A percentile compares a stretch with the other conserved stretches of the same genome.
Evolutionary conservation across 371 early-diverging fungal species (phyloP).

Genomic region (Rhizomucor miehei): DNA sequence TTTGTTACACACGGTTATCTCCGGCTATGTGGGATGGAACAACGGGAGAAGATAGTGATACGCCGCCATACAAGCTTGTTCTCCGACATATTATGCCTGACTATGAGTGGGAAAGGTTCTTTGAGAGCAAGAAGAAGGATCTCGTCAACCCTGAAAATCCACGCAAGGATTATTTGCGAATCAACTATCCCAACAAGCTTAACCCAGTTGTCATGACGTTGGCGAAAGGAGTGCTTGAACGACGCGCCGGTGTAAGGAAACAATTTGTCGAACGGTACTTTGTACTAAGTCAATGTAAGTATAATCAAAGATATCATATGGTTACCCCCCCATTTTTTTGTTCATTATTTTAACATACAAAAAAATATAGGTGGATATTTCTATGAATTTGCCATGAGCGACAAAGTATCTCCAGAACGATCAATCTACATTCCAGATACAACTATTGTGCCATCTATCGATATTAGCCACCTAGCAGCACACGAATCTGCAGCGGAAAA

Average conservation of each 20-base stretch:
- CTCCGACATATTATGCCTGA: slow-evolving; percentile 28
- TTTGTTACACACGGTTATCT: slow-evolving; percentile 22
- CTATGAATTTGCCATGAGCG: slow-evolving; percentile 37
- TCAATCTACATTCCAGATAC: slow-evolving; percentile 35
- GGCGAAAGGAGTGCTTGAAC: slow-evolving; percentile 34
- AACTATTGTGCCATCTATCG: slow-evolving; percentile 22
- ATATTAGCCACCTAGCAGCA: slow-evolving; percentile 18
- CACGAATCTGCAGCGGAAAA: slow-evolving; percentile 1
- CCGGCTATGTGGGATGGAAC: slow-evolving; percentile 18
- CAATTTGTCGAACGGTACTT: slow-evolving; percentile 35
- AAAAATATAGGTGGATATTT: slow-evolving; percentile 32
- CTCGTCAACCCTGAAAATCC: slow-evolving; percentile 32
- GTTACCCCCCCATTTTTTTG: not conserved
- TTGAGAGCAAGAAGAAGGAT: slow-evolving; percentile 23
- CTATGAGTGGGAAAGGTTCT: slow-evolving; percentile 32
- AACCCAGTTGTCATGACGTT: slow-evolving; percentile 40
- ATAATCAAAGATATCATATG: too few species aligned
- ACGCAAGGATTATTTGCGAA: slow-evolving; percentile 34
- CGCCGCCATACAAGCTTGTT: slow-evolving; percentile 19
- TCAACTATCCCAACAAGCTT: slow-evolving; percentile 45
- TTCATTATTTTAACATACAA: too few species aligned
- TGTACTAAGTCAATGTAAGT: slow-evolving; percentile 41
- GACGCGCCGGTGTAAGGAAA: slow-evolving; percentile 33
- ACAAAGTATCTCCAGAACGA: slow-evolving; percentile 36
- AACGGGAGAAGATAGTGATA: slow-evolving; percentile 8